Evolutionary conservation across 164 flowering plant genomes (phyloP).

Genomic region (Aristolochia fimbriata): DNA sequence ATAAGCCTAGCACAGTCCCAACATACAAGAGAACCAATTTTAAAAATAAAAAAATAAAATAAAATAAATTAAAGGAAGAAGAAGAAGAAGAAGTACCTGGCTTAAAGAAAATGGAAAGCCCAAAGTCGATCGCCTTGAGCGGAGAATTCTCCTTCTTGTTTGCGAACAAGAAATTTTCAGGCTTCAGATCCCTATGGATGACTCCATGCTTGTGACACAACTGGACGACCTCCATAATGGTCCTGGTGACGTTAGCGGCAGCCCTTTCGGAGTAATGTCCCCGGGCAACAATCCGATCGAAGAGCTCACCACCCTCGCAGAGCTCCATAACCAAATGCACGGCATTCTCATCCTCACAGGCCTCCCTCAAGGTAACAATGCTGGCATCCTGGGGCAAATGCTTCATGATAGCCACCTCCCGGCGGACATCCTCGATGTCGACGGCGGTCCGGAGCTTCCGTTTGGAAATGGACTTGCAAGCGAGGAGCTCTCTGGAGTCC

Average conservation of each 20-base stretch:
- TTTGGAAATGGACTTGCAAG: slow-evolving; percentile 86
- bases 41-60: background rate
- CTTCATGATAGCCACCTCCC: slow-evolving; percentile 92
- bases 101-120: slow-evolving; percentile 91
- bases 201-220: slow-evolving; percentile 88
- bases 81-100: no score
- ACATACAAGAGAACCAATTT: background rate
- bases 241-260: slow-evolving; percentile 67
- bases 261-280: slow-evolving; percentile 87
- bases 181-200: slow-evolving; percentile 89
- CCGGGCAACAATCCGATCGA: slow-evolving; percentile 86
- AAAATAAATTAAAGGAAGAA: no score
- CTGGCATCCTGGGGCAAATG: slow-evolving; percentile 73
- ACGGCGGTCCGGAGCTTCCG: slow-evolving; percentile 81
- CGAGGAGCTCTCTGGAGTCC: slow-evolving; percentile 47
- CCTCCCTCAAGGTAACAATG: slow-evolving; percentile 73
- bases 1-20: background rate
- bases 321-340: slow-evolving; percentile 95
- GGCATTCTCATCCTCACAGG: slow-evolving; percentile 87
- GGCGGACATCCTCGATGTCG: slow-evolving; percentile 82
- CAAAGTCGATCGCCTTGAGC: slow-evolving; percentile 88
- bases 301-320: slow-evolving; percentile 90
- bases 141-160: slow-evolving; percentile 97
- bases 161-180: slow-evolving; percentile 85
- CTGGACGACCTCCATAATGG: slow-evolving; percentile 88